These are phyloP conservation scores for Solanum dulcamara DNA, from an alignment of 257 asterid genomes.

Conservation along the genomic window DNA sequence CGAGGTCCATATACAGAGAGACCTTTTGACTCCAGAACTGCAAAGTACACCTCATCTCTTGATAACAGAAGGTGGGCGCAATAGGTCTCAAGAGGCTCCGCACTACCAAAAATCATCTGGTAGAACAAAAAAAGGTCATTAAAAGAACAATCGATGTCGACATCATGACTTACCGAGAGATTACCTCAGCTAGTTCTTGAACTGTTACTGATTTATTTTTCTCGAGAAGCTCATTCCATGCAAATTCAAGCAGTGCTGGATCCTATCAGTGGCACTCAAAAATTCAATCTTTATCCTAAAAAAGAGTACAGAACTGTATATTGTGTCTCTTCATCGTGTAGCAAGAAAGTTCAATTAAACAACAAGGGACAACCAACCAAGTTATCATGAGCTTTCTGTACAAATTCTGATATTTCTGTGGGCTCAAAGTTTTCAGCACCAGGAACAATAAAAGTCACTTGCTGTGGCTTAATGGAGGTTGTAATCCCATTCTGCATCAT, in stretches of 20 bases:
- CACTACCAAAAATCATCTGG: slow-evolving; percentile 97
- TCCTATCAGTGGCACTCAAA: slow-evolving; percentile 36
- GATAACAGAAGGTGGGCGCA: slow-evolving; percentile 81
- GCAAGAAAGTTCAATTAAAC: slow-evolving; percentile 4
- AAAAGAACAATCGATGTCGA: slow-evolving; percentile 16
- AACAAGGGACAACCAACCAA: slow-evolving; percentile 44
- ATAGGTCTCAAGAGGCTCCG: slow-evolving; percentile 90
- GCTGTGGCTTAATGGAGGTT: slow-evolving; percentile 88
- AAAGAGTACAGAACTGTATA: neutral
- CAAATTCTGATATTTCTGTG: slow-evolving; percentile 55
- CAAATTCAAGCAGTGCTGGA: slow-evolving; percentile 79
- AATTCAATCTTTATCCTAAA: slow-evolving; percentile 3
- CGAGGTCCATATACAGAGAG: slow-evolving; percentile 78
- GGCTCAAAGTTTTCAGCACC: slow-evolving; percentile 69
- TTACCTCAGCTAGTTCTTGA: slow-evolving; percentile 89
- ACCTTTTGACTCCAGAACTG: slow-evolving; percentile 55
- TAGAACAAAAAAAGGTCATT: slow-evolving; percentile 32
- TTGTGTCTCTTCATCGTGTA: neutral
- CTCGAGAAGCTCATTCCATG: slow-evolving; percentile 95
- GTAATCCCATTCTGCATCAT: slow-evolving; percentile 64
- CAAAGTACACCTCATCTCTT: slow-evolving; percentile 65
- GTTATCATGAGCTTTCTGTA: slow-evolving; percentile 64
- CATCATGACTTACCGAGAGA: slow-evolving; percentile 1
- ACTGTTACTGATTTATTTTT: slow-evolving; percentile 60
- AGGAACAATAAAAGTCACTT: slow-evolving; percentile 84